Evolutionary conservation across 176 grass and related monocot genomes (phyloP), one percentile per base, ranked within the genome.

Genomic region (Thinopyrum elongatum): DNA sequence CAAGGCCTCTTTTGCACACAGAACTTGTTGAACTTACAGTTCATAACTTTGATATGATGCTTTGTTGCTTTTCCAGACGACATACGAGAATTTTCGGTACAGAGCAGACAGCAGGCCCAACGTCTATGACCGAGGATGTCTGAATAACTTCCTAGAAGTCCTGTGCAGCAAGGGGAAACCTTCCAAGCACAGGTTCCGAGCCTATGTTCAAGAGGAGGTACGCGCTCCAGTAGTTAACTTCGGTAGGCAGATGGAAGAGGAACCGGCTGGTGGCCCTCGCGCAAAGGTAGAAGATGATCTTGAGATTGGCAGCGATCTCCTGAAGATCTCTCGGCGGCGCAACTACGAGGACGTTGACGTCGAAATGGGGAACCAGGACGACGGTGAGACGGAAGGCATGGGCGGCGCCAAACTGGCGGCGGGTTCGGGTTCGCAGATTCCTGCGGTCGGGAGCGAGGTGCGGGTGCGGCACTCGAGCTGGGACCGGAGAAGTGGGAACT

Each of bases 281-380:
- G 89, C 90, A 15, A 99, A 99, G 87, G 92, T 96, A 33, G 97
- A 99, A 84, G 94, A 99, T 65, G 97, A 99, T 79, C 89, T 94
- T 79, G 94, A 99, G 74, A 96, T 99, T 26, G 94, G 92, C 22
- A 88, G 82, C 15, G 92, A 99, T 90, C 81, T 96, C 68, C 74
- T 94, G 83, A 94, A 96, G 83, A 99, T 99, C 36, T 99, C 97
- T n/a, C 90, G 87, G 57, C 86, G 90, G 49, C 90, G 57, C 38
- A 90, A 96, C 12, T 96, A 90, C 23, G 97, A 89, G 80, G 92
- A 94, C 42, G 85, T 88, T 28, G 86, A 87, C 80, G 76, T 86
- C 60, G 96, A 93, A 81, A 80, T 77, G 77, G 78, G 78, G 58
- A 68, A 84, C 28, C 69, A 82, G 70, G 31, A 82, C 78, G 87